phyloP scores from a whole-genome alignment of 2,329 filamentous ascomycete genomes.

The Penicillium rolfsii region DNA sequence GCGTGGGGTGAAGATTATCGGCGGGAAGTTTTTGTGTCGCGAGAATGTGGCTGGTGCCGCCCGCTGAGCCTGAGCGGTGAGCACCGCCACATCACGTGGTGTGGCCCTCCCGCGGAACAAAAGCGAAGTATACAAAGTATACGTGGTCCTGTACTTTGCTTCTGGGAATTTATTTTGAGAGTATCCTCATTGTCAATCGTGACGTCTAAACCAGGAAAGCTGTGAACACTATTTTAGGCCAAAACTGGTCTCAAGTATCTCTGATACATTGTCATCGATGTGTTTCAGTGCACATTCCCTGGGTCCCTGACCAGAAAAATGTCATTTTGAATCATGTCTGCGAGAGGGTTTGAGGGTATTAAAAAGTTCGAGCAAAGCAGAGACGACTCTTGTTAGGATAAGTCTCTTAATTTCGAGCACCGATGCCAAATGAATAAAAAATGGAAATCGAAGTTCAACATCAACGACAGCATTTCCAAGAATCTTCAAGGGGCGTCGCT shows the following conservation, averaged over 20 bases:
- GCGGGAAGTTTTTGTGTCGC: constrained; percentile 36
- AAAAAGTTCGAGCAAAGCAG: neutral
- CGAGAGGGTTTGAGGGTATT: neutral
- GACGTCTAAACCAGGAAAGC: too few relatives aligned
- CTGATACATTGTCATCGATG: neutral
- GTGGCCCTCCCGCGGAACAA: too few relatives aligned
- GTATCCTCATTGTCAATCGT: too few relatives aligned
- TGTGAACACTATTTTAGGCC: neutral
- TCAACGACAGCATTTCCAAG: neutral
- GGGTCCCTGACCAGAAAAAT: neutral
- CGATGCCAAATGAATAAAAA: neutral
- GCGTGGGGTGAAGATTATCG: constrained; percentile 32
- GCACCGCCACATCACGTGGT: constrained; percentile 24
- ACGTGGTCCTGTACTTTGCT: neutral
- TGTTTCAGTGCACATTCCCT: neutral
- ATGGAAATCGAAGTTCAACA: neutral
- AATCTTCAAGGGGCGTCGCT: neutral
- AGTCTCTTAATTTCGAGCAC: neutral
- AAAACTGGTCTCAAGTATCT: neutral
- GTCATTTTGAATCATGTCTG: neutral
- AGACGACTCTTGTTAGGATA: neutral
- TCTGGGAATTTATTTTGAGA: neutral
- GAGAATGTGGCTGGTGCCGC: constrained; percentile 30
- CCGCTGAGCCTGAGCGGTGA: neutral
- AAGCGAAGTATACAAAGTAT: neutral